phyloP scores from a whole-genome alignment of 352 stramenopile genomes.

The Elongisporangium senticosum region DNA sequence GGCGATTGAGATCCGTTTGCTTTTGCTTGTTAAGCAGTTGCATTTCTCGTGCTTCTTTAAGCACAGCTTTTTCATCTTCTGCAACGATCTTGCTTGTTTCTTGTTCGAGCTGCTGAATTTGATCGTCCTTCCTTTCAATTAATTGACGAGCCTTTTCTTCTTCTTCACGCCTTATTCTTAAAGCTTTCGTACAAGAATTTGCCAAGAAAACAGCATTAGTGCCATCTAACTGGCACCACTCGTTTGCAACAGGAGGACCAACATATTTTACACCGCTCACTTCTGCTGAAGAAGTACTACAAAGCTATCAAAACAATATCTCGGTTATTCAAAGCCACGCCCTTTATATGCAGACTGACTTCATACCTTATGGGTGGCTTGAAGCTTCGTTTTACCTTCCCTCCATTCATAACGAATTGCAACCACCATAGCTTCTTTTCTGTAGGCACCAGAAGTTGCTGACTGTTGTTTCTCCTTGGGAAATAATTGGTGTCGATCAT shows the following conservation, averaged over 20 bases:
- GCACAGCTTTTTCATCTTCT: conserved; percentile 20
- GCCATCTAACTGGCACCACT: conserved; percentile 37
- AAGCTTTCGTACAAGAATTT: conserved; percentile 31
- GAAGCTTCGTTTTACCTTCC: conserved; percentile 54
- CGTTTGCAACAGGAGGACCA: background rate
- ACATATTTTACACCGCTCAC: background rate
- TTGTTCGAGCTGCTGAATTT: conserved; percentile 34
- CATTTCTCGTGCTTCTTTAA: conserved; percentile 33
- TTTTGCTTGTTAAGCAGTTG: conserved; percentile 23
- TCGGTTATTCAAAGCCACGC: no score
- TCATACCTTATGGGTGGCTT: conserved; percentile 54
- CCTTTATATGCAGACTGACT: no score
- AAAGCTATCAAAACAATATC: background rate
- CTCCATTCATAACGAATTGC: conserved; percentile 66
- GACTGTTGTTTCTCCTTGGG: background rate
- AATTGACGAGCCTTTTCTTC: conserved; percentile 29
- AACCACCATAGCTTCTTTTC: conserved; percentile 36
- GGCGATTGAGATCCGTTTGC: conserved; percentile 25
- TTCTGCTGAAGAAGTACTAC: background rate
- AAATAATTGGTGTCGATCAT: background rate
- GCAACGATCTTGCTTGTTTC: conserved; percentile 36
- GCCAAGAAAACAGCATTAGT: conserved; percentile 45
- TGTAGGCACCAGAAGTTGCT: conserved; percentile 9
- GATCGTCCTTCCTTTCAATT: conserved; percentile 21
- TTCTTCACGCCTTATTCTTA: conserved; percentile 27